Conservation (phyloP, 148 eudicot genomes). For the Spergularia bocconei region DNA sequence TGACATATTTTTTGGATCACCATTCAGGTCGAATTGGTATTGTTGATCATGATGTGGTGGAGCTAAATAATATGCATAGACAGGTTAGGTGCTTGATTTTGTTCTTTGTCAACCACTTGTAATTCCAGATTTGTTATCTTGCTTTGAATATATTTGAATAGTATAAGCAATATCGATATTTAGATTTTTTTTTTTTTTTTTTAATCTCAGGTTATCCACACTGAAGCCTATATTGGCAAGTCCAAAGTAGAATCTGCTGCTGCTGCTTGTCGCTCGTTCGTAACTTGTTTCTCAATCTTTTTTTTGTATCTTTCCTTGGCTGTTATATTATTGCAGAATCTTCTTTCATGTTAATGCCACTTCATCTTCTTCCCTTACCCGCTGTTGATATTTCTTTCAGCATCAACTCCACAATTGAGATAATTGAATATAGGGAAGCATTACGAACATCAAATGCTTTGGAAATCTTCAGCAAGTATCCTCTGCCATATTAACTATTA, state of each 20-base stretch:
- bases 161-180: not conserved
- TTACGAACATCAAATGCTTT: conserved; percentile 85
- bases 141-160: not conserved
- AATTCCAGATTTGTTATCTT: not conserved
- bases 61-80: conserved; percentile 97
- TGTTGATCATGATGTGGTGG: conserved; percentile 97
- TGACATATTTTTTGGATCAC: not conserved
- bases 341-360: not conserved
- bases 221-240: conserved; percentile 80
- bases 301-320: not conserved
- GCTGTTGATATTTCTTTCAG: conserved; percentile 35
- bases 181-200: not conserved
- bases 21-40: conserved; percentile 77
- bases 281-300: conserved; percentile 12
- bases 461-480: conserved; percentile 92
- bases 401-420: conserved; percentile 74
- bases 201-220: conserved; percentile 66
- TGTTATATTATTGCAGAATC: not conserved
- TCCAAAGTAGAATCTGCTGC: conserved; percentile 98
- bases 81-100: conserved; percentile 53
- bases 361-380: not conserved
- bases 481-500: conserved; percentile 17
- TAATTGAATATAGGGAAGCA: conserved; percentile 83
- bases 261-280: conserved; percentile 89
- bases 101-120: conserved; percentile 1